phyloP scores from a whole-genome alignment of 163 green algal species.

The Prototheca wickerhamii region DNA sequence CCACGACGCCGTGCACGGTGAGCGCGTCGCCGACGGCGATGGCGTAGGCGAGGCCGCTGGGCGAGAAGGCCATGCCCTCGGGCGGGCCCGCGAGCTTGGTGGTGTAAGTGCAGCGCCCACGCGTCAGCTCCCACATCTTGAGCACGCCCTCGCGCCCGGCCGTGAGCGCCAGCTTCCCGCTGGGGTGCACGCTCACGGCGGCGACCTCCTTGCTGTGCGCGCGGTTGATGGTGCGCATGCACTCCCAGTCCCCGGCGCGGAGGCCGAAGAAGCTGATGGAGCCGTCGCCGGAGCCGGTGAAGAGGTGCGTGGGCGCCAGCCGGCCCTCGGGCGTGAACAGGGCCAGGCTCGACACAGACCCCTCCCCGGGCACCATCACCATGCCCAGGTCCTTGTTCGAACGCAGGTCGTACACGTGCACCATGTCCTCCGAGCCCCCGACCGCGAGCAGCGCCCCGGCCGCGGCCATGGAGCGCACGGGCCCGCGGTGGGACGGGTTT shows the following conservation, averaged over 20 bases:
- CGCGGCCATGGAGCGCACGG: conserved; percentile 65
- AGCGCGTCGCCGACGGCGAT: conserved; percentile 35
- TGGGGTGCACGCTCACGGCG: conserved; percentile 56
- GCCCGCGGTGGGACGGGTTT: conserved; percentile 40
- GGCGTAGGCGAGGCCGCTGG: conserved; percentile 35
- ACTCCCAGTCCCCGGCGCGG: conserved; percentile 61
- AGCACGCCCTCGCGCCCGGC: conserved; percentile 49
- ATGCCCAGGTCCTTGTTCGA: conserved; percentile 59
- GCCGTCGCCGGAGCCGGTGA: conserved; percentile 65
- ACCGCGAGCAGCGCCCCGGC: conserved; percentile 51
- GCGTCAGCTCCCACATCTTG: conserved; percentile 77
- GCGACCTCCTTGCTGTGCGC: conserved; percentile 58
- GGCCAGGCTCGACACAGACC: conserved; percentile 58
- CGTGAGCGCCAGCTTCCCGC: conserved; percentile 57
- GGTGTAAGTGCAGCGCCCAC: conserved; percentile 58
- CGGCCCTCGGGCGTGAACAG: conserved; percentile 47
- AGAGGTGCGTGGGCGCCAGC: conserved; percentile 60
- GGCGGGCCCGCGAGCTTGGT: conserved; percentile 40
- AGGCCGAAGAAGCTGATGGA: conserved; percentile 61
- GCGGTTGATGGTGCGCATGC: conserved; percentile 67
- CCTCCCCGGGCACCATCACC: conserved; percentile 70
- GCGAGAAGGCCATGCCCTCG: conserved; percentile 46
- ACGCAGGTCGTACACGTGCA: conserved; percentile 76
- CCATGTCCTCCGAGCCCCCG: conserved; percentile 70
- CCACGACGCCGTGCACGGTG: conserved; percentile 29